These are phyloP conservation scores for Tylopilus subfusipes DNA, from an alignment of 768 basidiomycete genomes.

Conservation along the genomic window DNA sequence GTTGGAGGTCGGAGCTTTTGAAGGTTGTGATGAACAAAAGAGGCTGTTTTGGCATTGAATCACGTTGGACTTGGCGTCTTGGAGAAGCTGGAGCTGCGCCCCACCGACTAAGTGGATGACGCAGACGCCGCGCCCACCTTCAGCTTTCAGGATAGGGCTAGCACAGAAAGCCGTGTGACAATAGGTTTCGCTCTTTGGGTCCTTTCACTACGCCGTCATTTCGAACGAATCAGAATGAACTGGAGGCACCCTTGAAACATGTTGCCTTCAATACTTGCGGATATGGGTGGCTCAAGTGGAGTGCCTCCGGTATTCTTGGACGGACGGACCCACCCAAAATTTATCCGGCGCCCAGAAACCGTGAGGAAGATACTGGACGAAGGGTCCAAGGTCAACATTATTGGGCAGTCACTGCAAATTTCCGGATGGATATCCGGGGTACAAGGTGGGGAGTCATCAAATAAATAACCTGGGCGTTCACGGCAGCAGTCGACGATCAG, in stretches of 20 bases:
- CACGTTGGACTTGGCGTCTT: neutral
- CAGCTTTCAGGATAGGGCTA: neutral
- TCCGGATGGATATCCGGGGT: constrained; percentile 9
- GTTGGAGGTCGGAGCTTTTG: constrained; percentile 7
- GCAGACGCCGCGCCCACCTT: neutral
- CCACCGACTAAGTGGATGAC: neutral
- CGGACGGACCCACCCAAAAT: neutral
- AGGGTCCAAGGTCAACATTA: neutral
- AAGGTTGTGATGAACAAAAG: neutral
- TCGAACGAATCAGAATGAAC: neutral
- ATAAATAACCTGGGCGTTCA: constrained; percentile 5
- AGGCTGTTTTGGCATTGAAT: constrained; percentile 1
- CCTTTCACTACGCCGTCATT: neutral
- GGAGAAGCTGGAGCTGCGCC: neutral
- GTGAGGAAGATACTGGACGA: constrained; percentile 1
- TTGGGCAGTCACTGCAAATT: constrained; percentile 1
- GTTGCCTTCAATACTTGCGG: neutral
- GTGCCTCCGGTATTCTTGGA: neutral
- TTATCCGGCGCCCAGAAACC: neutral
- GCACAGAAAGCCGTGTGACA: neutral
- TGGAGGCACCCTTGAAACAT: neutral
- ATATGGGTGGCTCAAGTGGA: constrained; percentile 2
- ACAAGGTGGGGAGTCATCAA: constrained; percentile 14
- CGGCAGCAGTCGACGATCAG: constrained; percentile 6
- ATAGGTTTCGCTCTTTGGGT: neutral